Evolutionary conservation across 177 flowering plant species (phyloP), one percentile per base, ranked within the genome.

Genomic region (Vitis hybrid): DNA sequence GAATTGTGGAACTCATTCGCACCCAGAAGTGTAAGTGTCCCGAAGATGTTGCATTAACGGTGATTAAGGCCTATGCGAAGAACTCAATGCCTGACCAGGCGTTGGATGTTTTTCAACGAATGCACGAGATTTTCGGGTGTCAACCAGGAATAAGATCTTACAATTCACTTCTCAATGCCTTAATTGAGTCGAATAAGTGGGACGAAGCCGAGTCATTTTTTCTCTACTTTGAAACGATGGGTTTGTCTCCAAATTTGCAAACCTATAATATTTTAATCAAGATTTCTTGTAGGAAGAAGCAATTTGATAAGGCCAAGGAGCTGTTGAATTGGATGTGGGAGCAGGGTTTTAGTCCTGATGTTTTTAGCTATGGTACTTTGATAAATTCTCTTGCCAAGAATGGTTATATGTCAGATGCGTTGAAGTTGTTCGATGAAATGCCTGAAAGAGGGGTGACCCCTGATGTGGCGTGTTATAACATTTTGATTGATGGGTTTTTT

Each of bases 341-440:
- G 2, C 63, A 74, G 18, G 89, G 82, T 14, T 60, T 89, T 9
- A 65, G 30, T 5, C 95, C 97, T 17, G 83, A 92, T 76, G 75
- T 75, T 21, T 65, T 80, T 69, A 87, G 85, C 67, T 92, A 89
- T 69, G 80, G 90, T 6, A 82, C 89, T 55, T 51, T 91, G 66
- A 86, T 92, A 1, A 76, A 77, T 75, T 90, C 77, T 18, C 54
- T 83, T 5, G 85, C 69, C 0, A 91, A 89, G 56, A 61, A 65
- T 62, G 93, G 90, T 59, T 51, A 76, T 30, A 60, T 86, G 62
- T 26, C 45, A 2, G 80, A 70, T 70, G 99, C 91, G 6, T 30
- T 77, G 71, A 80, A 89, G 71, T 51, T 93, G 94, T 91, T 95
- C 59, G 93, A 90, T 72, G 96, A 89, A 88, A 91, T 95, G 98